Evolutionary conservation across 2,329 filamentous ascomycete genomes (phyloP).

Genomic region (Incumbomyces lentus): DNA sequence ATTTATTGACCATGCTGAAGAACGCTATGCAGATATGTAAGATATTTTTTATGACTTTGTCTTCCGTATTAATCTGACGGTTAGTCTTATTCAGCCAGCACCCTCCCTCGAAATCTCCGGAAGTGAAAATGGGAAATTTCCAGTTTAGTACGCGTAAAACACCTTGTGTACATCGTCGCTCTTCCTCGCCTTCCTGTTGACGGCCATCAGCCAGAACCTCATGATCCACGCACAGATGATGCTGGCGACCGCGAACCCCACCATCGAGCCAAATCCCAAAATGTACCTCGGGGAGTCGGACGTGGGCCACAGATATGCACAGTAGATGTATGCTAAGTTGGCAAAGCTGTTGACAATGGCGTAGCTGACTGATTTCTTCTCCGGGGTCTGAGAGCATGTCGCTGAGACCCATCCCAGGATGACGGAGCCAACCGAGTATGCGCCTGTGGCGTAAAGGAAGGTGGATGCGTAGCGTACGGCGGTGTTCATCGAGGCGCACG

Average conservation of each 20-base stretch:
- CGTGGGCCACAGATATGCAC: constrained; percentile 18
- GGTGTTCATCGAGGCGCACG: constrained; percentile 28
- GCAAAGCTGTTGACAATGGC: constrained; percentile 46
- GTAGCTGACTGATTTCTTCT: constrained; percentile 34
- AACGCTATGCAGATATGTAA: no score
- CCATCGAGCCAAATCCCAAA: constrained; percentile 1
- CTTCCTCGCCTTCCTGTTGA: constrained; percentile 2
- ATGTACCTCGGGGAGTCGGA: constrained; percentile 4
- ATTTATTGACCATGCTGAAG: no score
- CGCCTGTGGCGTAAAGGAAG: constrained; percentile 23
- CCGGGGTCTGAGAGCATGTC: constrained; percentile 34
- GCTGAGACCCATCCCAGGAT: constrained; percentile 31
- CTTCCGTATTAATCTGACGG: no score
- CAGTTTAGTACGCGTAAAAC: constrained; percentile 5
- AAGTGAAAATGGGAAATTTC: no score
- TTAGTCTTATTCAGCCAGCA: no score
- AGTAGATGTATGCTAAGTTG: constrained; percentile 36
- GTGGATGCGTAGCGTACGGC: constrained; percentile 32
- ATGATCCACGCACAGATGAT: constrained; percentile 5
- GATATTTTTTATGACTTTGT: no score
- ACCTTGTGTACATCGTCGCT: constrained; percentile 2
- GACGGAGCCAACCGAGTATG: constrained; percentile 33
- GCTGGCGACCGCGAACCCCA: constrained; percentile 1
- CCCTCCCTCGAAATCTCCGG: no score
- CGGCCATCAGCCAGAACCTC: constrained; percentile 4